Evolutionary conservation across 2,329 filamentous ascomycete species (phyloP).

Genomic region (Neofusicoccum ribis): DNA sequence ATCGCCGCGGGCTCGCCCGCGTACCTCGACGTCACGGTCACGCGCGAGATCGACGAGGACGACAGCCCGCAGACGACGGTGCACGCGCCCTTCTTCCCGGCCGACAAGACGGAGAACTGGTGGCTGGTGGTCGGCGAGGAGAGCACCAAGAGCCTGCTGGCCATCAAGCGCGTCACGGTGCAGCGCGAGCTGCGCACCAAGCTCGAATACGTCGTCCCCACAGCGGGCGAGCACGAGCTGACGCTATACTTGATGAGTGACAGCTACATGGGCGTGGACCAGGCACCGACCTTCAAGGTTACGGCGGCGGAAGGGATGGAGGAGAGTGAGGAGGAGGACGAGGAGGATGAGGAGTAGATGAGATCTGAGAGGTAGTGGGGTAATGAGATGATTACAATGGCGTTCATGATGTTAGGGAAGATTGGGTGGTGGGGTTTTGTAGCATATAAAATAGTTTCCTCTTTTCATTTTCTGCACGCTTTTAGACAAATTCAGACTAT

Average conservation of each 20-base stretch:
- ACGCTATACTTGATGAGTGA: slow-evolving; percentile 97
- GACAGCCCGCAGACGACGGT: slow-evolving; percentile 79
- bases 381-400: not conserved
- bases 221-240: slow-evolving; percentile 79
- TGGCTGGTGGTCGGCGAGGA: slow-evolving; percentile 97
- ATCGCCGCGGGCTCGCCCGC: slow-evolving; percentile 79
- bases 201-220: slow-evolving; percentile 85
- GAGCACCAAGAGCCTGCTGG: slow-evolving; percentile 79
- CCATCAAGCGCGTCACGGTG: slow-evolving; percentile 93
- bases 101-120: slow-evolving; percentile 94
- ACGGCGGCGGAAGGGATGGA: slow-evolving; percentile 91
- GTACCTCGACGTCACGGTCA: slow-evolving; percentile 80
- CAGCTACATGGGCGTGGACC: slow-evolving; percentile 94
- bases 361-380: no score
- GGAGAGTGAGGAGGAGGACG: slow-evolving; percentile 84
- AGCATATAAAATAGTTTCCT: not conserved
- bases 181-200: slow-evolving; percentile 73
- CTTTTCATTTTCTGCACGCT: no score
- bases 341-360: slow-evolving; percentile 47
- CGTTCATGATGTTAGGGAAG: not conserved
- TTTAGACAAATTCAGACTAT: no score
- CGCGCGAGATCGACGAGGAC: slow-evolving; percentile 74
- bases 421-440: not conserved
- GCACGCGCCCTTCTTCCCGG: slow-evolving; percentile 92
- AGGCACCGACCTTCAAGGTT: slow-evolving; percentile 86